Evolutionary conservation across 2,329 filamentous ascomycete genomes (phyloP).

Genomic region (Apiospora hydei): DNA sequence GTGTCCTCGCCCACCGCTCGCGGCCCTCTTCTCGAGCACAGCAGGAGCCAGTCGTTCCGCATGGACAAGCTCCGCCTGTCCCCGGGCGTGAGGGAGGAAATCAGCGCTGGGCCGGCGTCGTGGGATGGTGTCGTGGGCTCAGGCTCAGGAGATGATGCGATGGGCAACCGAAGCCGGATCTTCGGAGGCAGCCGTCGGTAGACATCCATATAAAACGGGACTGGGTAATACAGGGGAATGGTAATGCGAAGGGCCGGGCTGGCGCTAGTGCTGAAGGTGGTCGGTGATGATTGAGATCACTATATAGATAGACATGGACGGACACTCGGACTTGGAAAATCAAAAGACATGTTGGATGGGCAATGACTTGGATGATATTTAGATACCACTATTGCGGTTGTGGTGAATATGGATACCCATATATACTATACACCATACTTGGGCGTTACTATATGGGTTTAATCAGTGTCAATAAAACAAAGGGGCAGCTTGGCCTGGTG

Average conservation of each 20-base stretch:
- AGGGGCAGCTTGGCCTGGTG: neutral
- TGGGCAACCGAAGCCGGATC: neutral
- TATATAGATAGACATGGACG: too few relatives aligned
- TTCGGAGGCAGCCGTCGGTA: neutral
- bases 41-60: neutral
- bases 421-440: neutral
- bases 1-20: too few relatives aligned
- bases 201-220: neutral
- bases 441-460: neutral
- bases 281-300: neutral
- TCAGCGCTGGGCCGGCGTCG: neutral
- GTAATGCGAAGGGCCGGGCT: neutral
- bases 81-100: neutral
- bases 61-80: neutral
- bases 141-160: neutral
- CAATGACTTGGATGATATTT: neutral
- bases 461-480: neutral
- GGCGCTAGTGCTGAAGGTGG: neutral
- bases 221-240: neutral
- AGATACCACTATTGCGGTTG: neutral
- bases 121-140: neutral
- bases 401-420: neutral
- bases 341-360: neutral
- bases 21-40: neutral
- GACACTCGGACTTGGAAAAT: too few relatives aligned